phyloP scores from a whole-genome alignment of 805 yeast genomes.

The Saturnispora diversa region DNA sequence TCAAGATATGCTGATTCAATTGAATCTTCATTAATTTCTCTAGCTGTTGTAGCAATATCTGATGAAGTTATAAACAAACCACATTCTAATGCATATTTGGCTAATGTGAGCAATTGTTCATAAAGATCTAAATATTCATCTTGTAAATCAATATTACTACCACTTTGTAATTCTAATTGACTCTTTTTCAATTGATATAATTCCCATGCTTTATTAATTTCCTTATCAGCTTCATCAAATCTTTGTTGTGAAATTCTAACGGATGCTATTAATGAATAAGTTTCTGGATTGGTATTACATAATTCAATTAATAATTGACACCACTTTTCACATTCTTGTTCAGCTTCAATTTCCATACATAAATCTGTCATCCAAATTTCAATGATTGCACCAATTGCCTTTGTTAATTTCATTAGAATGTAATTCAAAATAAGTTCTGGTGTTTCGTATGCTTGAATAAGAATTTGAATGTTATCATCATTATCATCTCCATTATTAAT shows the following conservation, averaged over 20 bases:
- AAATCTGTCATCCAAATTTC: constrained; percentile 98
- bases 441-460: constrained; percentile 25
- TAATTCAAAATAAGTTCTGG: constrained; percentile 27
- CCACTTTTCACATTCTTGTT: constrained; percentile 63
- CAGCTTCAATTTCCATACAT: constrained; percentile 91
- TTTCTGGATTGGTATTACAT: constrained; percentile 61
- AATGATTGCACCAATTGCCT: constrained; percentile 75
- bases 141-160: constrained; percentile 26
- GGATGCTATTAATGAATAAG: constrained; percentile 75
- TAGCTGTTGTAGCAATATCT: constrained; percentile 54
- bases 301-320: constrained; percentile 56
- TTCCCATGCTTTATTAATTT: constrained; percentile 64
- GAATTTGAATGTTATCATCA: constrained; percentile 21
- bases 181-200: constrained; percentile 49
- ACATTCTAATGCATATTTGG: constrained; percentile 71
- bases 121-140: constrained; percentile 55
- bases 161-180: constrained; percentile 31
- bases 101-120: constrained; percentile 64
- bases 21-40: constrained; percentile 77
- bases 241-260: constrained; percentile 83
- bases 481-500: constrained; percentile 5
- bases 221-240: constrained; percentile 61
- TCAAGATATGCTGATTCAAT: constrained; percentile 78
- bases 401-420: constrained; percentile 53
- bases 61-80: constrained; percentile 60